phyloP scores from a whole-genome alignment of 1,284 basidiomycete genomes.

The Athelia psychrophila region DNA sequence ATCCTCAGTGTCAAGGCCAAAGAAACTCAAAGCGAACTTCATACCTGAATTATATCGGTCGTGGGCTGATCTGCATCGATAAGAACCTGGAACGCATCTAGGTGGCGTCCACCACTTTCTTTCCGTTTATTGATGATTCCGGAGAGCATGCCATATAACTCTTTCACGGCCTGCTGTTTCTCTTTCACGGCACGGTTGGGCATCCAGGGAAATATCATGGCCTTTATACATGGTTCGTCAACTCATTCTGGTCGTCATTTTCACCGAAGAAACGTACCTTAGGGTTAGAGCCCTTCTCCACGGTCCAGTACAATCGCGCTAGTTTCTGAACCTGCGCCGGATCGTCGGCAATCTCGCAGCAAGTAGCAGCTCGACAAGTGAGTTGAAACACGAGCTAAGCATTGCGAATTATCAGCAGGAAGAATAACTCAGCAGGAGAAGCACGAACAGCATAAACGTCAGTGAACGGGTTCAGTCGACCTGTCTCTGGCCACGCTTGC shows the following conservation, averaged over 20 bases:
- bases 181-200: conserved; percentile 25
- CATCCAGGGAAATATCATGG: conserved; percentile 23
- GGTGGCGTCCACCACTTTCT: conserved; percentile 24
- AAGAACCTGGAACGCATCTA: conserved; percentile 10
- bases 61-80: too few relatives aligned
- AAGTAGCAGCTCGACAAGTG: conserved; percentile 33
- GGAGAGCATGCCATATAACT: conserved; percentile 29
- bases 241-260: conserved; percentile 27
- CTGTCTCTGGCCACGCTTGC: conserved; percentile 26
- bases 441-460: conserved; percentile 23
- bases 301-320: conserved; percentile 23
- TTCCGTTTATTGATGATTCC: conserved; percentile 26
- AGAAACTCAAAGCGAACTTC: not conserved
- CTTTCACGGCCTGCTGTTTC: conserved; percentile 19
- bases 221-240: conserved; percentile 27
- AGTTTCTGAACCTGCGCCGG: conserved; percentile 20
- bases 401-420: too few relatives aligned
- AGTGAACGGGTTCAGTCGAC: conserved; percentile 32
- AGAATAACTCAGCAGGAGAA: too few relatives aligned
- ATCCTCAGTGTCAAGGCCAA: not conserved
- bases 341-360: conserved; percentile 31
- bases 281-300: conserved; percentile 32
- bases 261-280: conserved; percentile 27
- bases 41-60: too few relatives aligned
- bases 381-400: conserved; percentile 32